phyloP scores from a whole-genome alignment of 768 basidiomycete genomes.

The Kwoniella dendrophila region DNA sequence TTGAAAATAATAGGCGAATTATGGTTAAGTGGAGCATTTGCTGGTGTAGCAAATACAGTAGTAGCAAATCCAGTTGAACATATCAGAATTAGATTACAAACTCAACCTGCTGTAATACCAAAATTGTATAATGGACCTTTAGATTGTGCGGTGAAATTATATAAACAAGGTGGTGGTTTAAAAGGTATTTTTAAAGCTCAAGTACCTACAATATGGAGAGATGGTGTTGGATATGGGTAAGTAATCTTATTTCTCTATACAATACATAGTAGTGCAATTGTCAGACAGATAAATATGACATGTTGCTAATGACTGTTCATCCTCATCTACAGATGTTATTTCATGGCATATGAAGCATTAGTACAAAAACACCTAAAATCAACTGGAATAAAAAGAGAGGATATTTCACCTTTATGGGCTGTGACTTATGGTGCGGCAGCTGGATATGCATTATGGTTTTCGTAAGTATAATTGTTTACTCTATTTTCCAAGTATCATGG shows the following conservation, averaged over 20 bases:
- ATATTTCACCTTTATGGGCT: conserved; percentile 75
- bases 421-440: conserved; percentile 87
- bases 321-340: conserved; percentile 66
- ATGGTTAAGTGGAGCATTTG: conserved; percentile 73
- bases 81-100: conserved; percentile 93
- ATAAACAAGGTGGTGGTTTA: conserved; percentile 67
- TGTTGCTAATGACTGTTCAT: too few relatives aligned
- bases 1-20: conserved; percentile 62
- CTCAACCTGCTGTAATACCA: conserved; percentile 73
- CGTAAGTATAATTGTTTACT: conserved; percentile 17
- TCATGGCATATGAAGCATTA: conserved; percentile 87
- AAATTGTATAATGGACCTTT: conserved; percentile 78
- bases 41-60: conserved; percentile 85
- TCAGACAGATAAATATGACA: too few relatives aligned
- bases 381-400: conserved; percentile 61
- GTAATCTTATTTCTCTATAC: conserved; percentile 13
- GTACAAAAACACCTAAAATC: conserved; percentile 75
- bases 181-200: conserved; percentile 91
- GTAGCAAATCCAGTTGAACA: conserved; percentile 97
- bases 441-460: conserved; percentile 70
- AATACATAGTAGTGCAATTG: too few relatives aligned
- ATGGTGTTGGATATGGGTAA: conserved; percentile 56
- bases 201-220: conserved; percentile 73
- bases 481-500: not conserved
- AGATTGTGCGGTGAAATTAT: conserved; percentile 86